Base-by-base conservation (phyloP, 2,329 filamentous ascomycete genomes). In the Alternaria sp. region DNA sequence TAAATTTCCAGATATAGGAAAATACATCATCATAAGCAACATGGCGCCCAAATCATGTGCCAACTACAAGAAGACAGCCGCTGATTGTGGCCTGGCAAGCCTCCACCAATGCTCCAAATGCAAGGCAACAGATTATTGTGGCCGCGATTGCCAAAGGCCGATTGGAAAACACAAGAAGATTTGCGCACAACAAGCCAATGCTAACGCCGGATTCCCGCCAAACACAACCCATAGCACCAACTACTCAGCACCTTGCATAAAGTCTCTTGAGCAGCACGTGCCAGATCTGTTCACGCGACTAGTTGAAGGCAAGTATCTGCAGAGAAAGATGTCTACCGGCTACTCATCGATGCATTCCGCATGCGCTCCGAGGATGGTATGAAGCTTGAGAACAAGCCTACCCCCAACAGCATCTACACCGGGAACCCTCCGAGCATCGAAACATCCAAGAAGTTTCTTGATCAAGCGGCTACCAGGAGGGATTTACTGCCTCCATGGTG, bases 121-220 rank as follows among this genome's bases (percentile, higher is more conserved):
- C 69, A 68, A 70, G 20, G 61, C 63, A 1, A 64, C 65, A 27
- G 46, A 25, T n/a, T 80, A 79, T 67, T 80, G 78, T 54, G 60
- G 63, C 41, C 69, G 66, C 48, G 70, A 73, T 16, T 79, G 75
- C 57, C 75, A 80, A 75, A 70, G 28, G 63, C 68, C 22, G 64
- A 77, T 54, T 77, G 70, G 71, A 76, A 76, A 51, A 48, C 22
- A 80, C 71, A 78, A 79, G 63, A 75, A 74, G 44, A 54, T 64
- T 14, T 77, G 76, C 56, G 22, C 55, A 20, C 34, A 28, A 14
- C 40, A 40, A 44, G 41, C 49, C n/a, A 43, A 50, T 18, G 55
- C 54, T 18, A 41, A 36, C 12, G 5, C 25, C 14, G 38, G 49
- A n/a, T 36, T 48, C 38, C 38, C 53, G 12, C 34, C 38, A 40